Evolutionary conservation across 495 filamentous ascomycete species (phyloP).

Genomic region (Podospora appendiculata): DNA sequence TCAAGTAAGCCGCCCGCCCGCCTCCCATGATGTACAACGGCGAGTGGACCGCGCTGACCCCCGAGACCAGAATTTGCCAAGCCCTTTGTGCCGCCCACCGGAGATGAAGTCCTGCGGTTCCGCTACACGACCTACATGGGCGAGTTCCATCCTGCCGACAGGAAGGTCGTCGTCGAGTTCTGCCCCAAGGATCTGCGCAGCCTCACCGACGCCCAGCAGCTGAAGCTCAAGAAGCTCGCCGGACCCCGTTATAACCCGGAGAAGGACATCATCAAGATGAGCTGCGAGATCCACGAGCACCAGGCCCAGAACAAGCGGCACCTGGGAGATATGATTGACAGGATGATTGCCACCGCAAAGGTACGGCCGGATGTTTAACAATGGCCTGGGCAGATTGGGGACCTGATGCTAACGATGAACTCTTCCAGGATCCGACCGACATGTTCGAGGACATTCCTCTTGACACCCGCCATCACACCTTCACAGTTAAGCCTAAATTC

Average conservation of each 20-base stretch:
- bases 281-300: constrained; percentile 78
- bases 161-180: constrained; percentile 92
- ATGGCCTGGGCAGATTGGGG: no score
- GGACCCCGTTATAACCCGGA: constrained; percentile 88
- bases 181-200: constrained; percentile 52
- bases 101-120: constrained; percentile 69
- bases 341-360: constrained; percentile 67
- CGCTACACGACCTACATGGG: constrained; percentile 97
- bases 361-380: constrained; percentile 22
- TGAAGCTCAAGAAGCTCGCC: constrained; percentile 80
- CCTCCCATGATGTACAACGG: background rate
- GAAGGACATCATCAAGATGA: constrained; percentile 79
- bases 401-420: background rate
- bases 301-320: constrained; percentile 95
- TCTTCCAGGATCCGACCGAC: constrained; percentile 55
- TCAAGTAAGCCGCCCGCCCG: constrained; percentile 52
- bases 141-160: constrained; percentile 81
- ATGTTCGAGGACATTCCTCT: constrained; percentile 84
- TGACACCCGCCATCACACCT: constrained; percentile 79
- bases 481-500: constrained; percentile 62
- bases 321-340: constrained; percentile 68
- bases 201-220: constrained; percentile 57
- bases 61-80: constrained; percentile 60
- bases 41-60: background rate
- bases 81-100: constrained; percentile 65